phyloP scores from a whole-genome alignment of 2,329 filamentous ascomycete species.

The Pseudocercospora fijiensis region DNA sequence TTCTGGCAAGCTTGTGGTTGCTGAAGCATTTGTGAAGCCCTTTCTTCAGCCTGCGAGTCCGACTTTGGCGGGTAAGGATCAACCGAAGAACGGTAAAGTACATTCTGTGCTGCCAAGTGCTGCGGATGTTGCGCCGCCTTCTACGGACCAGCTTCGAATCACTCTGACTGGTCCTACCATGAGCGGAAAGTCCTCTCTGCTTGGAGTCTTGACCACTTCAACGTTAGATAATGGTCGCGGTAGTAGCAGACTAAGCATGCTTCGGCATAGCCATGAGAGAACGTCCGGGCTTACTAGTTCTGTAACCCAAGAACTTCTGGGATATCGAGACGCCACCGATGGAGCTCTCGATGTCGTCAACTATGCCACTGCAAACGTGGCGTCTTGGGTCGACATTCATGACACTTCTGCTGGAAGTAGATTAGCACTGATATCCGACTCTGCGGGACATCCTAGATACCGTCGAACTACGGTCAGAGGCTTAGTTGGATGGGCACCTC shows the following conservation, averaged over 20 bases:
- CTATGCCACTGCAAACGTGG: slow-evolving; percentile 80
- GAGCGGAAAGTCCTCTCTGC: slow-evolving; percentile 85
- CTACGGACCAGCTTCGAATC: slow-evolving; percentile 73
- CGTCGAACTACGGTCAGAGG: slow-evolving; percentile 84
- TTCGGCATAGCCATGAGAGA: slow-evolving; percentile 93
- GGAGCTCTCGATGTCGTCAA: slow-evolving; percentile 63
- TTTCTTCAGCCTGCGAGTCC: slow-evolving; percentile 44
- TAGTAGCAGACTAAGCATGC: slow-evolving; percentile 79
- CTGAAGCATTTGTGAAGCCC: slow-evolving; percentile 84
- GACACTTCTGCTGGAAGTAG: slow-evolving; percentile 70
- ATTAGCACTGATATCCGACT: slow-evolving; percentile 85
- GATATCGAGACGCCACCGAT: slow-evolving; percentile 57
- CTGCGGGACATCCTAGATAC: slow-evolving; percentile 86
- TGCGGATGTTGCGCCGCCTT: slow-evolving; percentile 21
- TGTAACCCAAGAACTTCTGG: slow-evolving; percentile 88
- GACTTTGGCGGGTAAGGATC: slow-evolving; percentile 14
- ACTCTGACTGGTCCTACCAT: slow-evolving; percentile 86
- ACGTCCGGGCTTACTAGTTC: slow-evolving; percentile 90
- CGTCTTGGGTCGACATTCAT: slow-evolving; percentile 94
- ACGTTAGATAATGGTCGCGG: slow-evolving; percentile 88
- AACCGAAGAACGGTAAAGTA: slow-evolving; percentile 2
- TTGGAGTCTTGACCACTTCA: slow-evolving; percentile 85
- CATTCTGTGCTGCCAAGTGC: slow-evolving; percentile 10
- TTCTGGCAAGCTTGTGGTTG: slow-evolving; percentile 70
- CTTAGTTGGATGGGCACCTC: slow-evolving; percentile 91